phyloP scores from a whole-genome alignment of 2,329 filamentous ascomycete species.

The Aspergillus aculeatinus region DNA sequence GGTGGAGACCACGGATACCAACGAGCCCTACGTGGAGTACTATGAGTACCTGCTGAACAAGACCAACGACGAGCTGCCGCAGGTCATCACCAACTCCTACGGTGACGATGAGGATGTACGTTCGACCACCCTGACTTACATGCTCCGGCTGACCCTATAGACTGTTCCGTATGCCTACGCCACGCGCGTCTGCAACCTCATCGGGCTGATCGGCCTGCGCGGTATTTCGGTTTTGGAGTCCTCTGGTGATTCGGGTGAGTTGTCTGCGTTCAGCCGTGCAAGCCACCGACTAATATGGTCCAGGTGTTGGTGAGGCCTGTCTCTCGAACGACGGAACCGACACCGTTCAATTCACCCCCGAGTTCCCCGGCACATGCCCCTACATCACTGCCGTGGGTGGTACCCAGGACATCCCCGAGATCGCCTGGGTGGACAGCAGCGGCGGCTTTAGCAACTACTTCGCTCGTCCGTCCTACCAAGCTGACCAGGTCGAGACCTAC shows the following conservation, averaged over 20 bases:
- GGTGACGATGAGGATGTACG: constrained; percentile 58
- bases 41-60: constrained; percentile 58
- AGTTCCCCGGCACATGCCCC: constrained; percentile 67
- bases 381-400: constrained; percentile 68
- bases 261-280: background rate
- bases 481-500: constrained; percentile 46
- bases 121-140: background rate
- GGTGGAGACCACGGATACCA: constrained; percentile 48
- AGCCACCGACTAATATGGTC: background rate
- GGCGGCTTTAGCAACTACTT: constrained; percentile 57
- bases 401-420: constrained; percentile 52
- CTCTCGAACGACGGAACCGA: constrained; percentile 45
- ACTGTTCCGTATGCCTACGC: constrained; percentile 62
- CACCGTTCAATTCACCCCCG: constrained; percentile 56
- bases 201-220: constrained; percentile 65
- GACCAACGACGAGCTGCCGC: constrained; percentile 52
- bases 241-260: constrained; percentile 52
- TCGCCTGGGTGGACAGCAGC: constrained; percentile 46
- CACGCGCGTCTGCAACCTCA: constrained; percentile 60
- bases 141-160: constrained; percentile 36
- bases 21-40: constrained; percentile 68
- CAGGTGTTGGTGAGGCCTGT: constrained; percentile 4
- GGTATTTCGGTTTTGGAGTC: constrained; percentile 66
- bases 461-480: constrained; percentile 49
- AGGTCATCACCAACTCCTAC: constrained; percentile 65